Evolutionary conservation across 2,329 filamentous ascomycete species (phyloP), one percentile per base, ranked within the genome.

Genomic region (Chaetothyriales sp.): DNA sequence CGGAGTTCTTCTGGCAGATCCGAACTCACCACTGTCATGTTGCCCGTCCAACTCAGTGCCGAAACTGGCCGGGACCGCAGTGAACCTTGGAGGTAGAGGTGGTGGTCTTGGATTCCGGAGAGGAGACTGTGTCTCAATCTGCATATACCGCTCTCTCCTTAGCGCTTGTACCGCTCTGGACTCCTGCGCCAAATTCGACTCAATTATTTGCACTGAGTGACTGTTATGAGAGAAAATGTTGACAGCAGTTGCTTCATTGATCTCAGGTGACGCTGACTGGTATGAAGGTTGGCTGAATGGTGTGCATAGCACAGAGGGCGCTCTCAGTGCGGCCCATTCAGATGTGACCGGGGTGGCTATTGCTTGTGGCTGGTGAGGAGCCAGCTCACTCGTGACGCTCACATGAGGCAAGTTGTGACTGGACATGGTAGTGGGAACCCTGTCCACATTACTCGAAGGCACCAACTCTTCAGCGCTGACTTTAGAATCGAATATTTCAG

Each of bases 211-310:
- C 4, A 83, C 65, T 5, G 78, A 82, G 44, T 77, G 68, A 57
- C 83, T 83, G 63, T 80, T 79, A 64, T 83, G 80, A 2, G 79
- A 74, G 55, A 76, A 82, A 33, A 82, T 73, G 53, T 71, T 77
- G 13, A 83, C 71, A 9, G 77, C 77, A 44, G 71, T 79, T 8
- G 80, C 80, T 62, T 83, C 78, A 54, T 72, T 77, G 49, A 83
- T 73, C 64, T 83, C 80, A 0, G 74, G 75, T 0, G 75, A 77
- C 58, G 57, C 75, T 56, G 66, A 73, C 28, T 68, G 66, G 43
- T 58, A 67, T 52, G 64, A 78, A 61, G 65, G 63, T 46, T 69
- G 67, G 15, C 65, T 66, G 48, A 73, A 73, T 0, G 70, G 71
- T 1, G 76, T 77, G 18, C 70, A 71, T 40, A 72, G 70, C 18